Percentiles rank a stretch among this genome's conserved stretches.
phyloP scores from a whole-genome alignment of 2,329 filamentous ascomycete genomes.

The Chrysoporthe austroafricana region DNA sequence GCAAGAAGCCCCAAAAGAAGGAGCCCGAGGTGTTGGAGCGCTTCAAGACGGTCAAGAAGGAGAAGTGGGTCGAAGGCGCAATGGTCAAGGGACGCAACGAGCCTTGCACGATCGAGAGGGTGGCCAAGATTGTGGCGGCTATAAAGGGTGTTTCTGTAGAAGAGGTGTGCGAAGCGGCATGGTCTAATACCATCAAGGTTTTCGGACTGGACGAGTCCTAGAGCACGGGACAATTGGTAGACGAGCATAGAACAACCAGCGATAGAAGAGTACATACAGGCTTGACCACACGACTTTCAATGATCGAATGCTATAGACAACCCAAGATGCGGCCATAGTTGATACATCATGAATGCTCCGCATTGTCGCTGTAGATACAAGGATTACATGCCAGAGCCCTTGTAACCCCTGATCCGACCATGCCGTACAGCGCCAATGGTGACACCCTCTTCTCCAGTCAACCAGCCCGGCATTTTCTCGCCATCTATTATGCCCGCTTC shows the following conservation, averaged over 20 bases:
- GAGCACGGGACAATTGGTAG: slow-evolving; percentile 37
- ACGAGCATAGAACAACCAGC: slow-evolving; percentile 27
- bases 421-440: slow-evolving; percentile 71
- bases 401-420: slow-evolving; percentile 66
- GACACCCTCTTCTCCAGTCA: slow-evolving; percentile 85
- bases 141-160: slow-evolving; percentile 81
- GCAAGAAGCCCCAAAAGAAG: slow-evolving; percentile 59
- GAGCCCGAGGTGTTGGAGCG: slow-evolving; percentile 70
- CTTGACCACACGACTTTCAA: neutral
- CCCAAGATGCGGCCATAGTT: neutral
- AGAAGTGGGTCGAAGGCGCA: slow-evolving; percentile 83
- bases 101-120: slow-evolving; percentile 81
- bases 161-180: slow-evolving; percentile 84
- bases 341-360: slow-evolving; percentile 22
- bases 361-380: slow-evolving; percentile 12
- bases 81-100: slow-evolving; percentile 98
- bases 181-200: slow-evolving; percentile 79
- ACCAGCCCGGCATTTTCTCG: slow-evolving; percentile 82
- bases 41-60: slow-evolving; percentile 90
- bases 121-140: slow-evolving; percentile 85
- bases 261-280: slow-evolving; percentile 4
- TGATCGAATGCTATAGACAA: neutral
- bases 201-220: slow-evolving; percentile 66
- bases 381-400: slow-evolving; percentile 55
- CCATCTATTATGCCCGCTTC: slow-evolving; percentile 78